Evolutionary conservation across 1,284 basidiomycete genomes (phyloP).

Genomic region (Naganishia liquefaciens): DNA sequence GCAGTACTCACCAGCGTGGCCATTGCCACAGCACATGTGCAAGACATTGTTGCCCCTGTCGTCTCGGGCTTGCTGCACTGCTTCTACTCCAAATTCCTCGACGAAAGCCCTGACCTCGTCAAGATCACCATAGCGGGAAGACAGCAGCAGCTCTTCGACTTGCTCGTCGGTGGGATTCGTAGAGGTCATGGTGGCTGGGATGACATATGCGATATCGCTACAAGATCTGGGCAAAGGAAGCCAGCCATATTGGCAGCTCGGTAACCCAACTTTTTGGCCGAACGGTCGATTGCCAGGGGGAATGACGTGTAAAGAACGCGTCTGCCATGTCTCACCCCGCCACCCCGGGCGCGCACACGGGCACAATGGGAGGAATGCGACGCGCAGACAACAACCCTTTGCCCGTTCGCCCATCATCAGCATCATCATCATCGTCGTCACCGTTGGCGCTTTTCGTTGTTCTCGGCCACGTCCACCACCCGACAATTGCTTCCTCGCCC

Average conservation of each 20-base stretch:
- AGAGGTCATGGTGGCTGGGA: background rate
- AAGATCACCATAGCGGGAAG: conserved; percentile 80
- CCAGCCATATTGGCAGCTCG: background rate
- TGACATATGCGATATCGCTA: background rate
- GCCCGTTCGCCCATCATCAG: background rate
- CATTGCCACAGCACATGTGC: conserved; percentile 84
- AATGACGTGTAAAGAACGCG: background rate
- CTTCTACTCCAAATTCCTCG: conserved; percentile 61
- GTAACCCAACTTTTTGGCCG: background rate
- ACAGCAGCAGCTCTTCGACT: conserved; percentile 72
- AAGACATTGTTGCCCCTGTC: conserved; percentile 73
- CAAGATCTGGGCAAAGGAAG: background rate
- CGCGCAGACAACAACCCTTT: background rate
- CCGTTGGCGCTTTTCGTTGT: background rate
- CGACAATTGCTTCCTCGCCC: background rate
- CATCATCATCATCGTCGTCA: background rate
- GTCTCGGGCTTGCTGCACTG: conserved; percentile 64
- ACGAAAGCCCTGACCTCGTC: conserved; percentile 71
- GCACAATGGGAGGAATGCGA: background rate
- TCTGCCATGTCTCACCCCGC: background rate
- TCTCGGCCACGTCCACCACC: background rate
- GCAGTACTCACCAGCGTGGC: conserved; percentile 70
- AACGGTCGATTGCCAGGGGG: background rate
- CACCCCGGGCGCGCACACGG: background rate
- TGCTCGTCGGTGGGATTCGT: conserved; percentile 59